Evolutionary conservation across 192 early-diverging fungal genomes (phyloP), one percentile per base, ranked within the genome.

Genomic region (Entomortierella chlamydospora): DNA sequence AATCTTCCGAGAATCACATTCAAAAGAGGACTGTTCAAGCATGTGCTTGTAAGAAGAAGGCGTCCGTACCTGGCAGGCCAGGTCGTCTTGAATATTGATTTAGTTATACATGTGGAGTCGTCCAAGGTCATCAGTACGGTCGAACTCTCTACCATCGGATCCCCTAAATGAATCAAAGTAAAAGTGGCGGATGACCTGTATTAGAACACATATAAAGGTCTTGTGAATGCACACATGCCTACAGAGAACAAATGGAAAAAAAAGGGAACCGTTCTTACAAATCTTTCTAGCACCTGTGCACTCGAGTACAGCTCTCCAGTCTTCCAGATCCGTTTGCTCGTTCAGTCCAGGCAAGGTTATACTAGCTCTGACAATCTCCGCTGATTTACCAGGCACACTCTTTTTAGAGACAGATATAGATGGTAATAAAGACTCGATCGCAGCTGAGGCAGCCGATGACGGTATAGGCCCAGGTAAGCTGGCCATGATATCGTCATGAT

Each of bases 301-400:
- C 41, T 82, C 81, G 31, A 82, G 57, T 1, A 82, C 58, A 56
- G 72, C 71, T 51, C 81, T 55, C 81, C 81, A 82, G 61, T 82
- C 81, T 23, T 82, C 81, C 41, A 82, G 65, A 64, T 82, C 81
- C 4, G 81, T 82, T 41, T 74, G 81, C 37, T 82, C 81, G 49
- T 82, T 73, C 45, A 74, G 25, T 61, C 81, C 81, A 4, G 81
- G 81, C 18, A 82, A 28, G 15, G 62, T 45, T 18, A 74, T 73
- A 50, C 66, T 82, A 18, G 81, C 70, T 41, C 81, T 43, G 25
- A 82, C 81, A 57, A 82, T 73, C 49, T 82, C 81, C 11, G 81
- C 81, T 1, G 81, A 82, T 55, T 82, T 82, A 28, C 81, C 81
- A 4, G 81, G 81, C 9, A 74, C 71, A 28, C 72, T 82, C 42